Evolutionary conservation across 805 yeast genomes (phyloP).

Genomic region (Barnettozyma salicaria): DNA sequence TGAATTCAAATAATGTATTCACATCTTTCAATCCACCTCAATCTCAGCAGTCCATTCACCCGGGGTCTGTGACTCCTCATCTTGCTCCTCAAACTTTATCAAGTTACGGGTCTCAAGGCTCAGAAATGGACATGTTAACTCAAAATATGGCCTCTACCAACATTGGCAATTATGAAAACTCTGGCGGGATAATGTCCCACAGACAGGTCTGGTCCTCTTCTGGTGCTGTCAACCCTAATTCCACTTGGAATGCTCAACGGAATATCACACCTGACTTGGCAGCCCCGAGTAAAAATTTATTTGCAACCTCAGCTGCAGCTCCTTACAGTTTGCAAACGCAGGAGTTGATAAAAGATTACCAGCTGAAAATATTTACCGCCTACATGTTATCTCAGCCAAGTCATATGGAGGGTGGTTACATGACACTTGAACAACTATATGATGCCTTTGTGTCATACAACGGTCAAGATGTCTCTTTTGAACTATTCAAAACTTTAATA

Average conservation of each 20-base stretch:
- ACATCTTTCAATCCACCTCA: conserved; percentile 1
- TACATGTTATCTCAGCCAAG: conserved; percentile 7
- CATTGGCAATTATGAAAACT: not conserved
- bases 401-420: conserved; percentile 10
- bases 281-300: not conserved
- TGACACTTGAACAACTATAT: conserved; percentile 8
- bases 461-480: conserved; percentile 3
- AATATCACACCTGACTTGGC: not conserved
- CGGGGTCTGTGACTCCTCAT: not conserved
- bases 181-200: not conserved
- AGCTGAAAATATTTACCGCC: conserved; percentile 10
- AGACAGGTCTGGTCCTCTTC: conserved; percentile 2
- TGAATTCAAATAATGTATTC: not conserved
- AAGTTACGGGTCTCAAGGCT: not conserved
- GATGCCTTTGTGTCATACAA: conserved; percentile 5
- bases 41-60: conserved; percentile 4
- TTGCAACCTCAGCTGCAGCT: not conserved
- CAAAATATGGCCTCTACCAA: conserved; percentile 1
- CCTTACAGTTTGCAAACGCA: conserved; percentile 2
- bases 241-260: too few relatives aligned
- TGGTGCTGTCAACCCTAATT: not conserved
- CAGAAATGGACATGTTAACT: conserved; percentile 9
- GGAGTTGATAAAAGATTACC: conserved; percentile 9
- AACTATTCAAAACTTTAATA: conserved; percentile 12
- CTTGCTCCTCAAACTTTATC: not conserved